Conservation (phyloP, 1,284 basidiomycete genomes). For the Porodaedalea pini region DNA sequence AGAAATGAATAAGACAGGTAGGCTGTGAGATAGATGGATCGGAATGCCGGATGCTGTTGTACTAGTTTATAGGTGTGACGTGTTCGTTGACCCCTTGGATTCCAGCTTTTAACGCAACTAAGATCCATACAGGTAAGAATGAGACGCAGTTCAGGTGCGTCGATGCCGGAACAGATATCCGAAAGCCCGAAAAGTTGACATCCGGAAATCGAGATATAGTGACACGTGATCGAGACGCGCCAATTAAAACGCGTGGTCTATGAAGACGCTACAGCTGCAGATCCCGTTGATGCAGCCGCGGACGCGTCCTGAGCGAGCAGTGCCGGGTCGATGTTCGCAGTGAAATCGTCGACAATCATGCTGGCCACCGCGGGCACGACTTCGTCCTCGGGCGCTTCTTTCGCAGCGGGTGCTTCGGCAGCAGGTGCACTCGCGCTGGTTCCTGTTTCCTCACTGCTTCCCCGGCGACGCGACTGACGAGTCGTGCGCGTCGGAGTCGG, state of each 20-base stretch:
- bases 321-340: slow-evolving; percentile 12
- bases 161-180: background rate
- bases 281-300: background rate
- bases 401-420: background rate
- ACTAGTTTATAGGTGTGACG: too few species aligned
- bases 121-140: background rate
- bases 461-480: slow-evolving; percentile 9
- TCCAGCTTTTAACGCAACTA: too few species aligned
- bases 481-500: slow-evolving; percentile 13
- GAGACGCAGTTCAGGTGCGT: background rate
- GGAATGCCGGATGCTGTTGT: background rate
- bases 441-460: slow-evolving; percentile 5
- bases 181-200: too few species aligned
- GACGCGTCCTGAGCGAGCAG: slow-evolving; percentile 4
- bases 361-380: background rate
- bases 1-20: background rate
- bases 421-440: slow-evolving; percentile 3
- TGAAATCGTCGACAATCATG: slow-evolving; percentile 1
- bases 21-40: background rate
- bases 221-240: slow-evolving; percentile 7
- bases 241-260: slow-evolving; percentile 5
- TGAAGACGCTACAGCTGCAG: background rate
- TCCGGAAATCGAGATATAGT: too few species aligned
- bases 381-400: background rate
- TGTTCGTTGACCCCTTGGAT: too few species aligned